phyloP scores from a whole-genome alignment of 495 filamentous ascomycete genomes.

The Glonium stellatum region DNA sequence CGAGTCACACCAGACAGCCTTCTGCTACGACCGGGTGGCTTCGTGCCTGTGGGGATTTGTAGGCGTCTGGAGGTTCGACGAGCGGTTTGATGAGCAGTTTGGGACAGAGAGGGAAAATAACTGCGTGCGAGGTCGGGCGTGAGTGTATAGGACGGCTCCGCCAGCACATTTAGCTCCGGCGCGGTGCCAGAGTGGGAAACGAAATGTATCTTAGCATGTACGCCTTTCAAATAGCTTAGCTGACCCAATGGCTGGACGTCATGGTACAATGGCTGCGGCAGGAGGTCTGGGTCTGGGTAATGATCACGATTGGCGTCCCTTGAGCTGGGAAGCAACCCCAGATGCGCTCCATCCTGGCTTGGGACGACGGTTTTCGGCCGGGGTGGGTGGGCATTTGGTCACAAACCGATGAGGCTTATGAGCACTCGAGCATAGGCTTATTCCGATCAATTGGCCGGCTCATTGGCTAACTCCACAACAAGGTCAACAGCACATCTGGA shows the following conservation, averaged over 20 bases:
- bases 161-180: background rate
- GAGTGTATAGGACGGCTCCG: background rate
- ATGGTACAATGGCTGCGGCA: background rate
- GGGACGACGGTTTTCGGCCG: background rate
- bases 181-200: background rate
- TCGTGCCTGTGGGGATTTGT: background rate
- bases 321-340: background rate
- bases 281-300: background rate
- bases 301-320: conserved; percentile 1
- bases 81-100: background rate
- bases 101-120: background rate
- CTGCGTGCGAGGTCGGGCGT: background rate
- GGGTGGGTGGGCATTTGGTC: background rate
- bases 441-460: background rate
- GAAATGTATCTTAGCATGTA: background rate
- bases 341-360: conserved; percentile 1
- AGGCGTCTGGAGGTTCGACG: background rate
- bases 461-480: background rate
- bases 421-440: background rate
- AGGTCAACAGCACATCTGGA: background rate
- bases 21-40: background rate
- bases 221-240: background rate
- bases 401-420: background rate
- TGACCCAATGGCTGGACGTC: background rate
- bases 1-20: background rate